Evolutionary conservation across 2,329 filamentous ascomycete genomes (phyloP).

Genomic region (Orbilia brochopaga): DNA sequence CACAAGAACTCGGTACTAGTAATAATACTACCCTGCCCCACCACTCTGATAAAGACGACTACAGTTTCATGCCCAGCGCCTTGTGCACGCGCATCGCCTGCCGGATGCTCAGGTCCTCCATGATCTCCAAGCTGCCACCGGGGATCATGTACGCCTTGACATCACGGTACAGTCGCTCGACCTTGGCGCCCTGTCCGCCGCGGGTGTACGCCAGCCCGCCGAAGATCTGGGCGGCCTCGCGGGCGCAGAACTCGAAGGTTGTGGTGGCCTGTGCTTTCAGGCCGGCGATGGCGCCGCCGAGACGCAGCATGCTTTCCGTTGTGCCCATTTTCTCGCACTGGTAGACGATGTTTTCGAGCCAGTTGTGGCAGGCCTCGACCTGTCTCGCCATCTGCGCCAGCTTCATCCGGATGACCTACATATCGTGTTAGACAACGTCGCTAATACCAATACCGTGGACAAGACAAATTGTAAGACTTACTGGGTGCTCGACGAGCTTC

Average conservation of each 20-base stretch:
- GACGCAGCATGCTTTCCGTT: conserved; percentile 91
- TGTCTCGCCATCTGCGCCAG: conserved; percentile 97
- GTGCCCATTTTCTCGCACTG: conserved; percentile 93
- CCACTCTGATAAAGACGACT: conserved; percentile 54
- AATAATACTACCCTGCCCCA: not conserved
- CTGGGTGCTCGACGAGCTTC: conserved; percentile 89
- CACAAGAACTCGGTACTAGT: not conserved
- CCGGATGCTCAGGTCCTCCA: conserved; percentile 93
- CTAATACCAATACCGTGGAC: too few species aligned
- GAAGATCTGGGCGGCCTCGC: conserved; percentile 97
- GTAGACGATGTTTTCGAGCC: conserved; percentile 93
- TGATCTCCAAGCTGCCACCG: conserved; percentile 96
- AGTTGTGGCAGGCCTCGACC: conserved; percentile 95
- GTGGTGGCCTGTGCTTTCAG: conserved; percentile 93
- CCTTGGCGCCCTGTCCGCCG: conserved; percentile 92
- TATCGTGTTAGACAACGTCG: conserved; percentile 4
- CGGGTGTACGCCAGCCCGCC: conserved; percentile 90
- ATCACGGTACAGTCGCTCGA: conserved; percentile 92
- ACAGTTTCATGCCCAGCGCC: conserved; percentile 94
- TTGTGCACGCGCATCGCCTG: conserved; percentile 88
- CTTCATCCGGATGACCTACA: conserved; percentile 88
- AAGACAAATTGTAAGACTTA: conserved; percentile 25
- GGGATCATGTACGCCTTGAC: conserved; percentile 96
- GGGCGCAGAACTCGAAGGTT: conserved; percentile 96
- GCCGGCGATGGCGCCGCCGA: conserved; percentile 90